Conservation (phyloP, 164 flowering plant species). For the Vitis labrusca region DNA sequence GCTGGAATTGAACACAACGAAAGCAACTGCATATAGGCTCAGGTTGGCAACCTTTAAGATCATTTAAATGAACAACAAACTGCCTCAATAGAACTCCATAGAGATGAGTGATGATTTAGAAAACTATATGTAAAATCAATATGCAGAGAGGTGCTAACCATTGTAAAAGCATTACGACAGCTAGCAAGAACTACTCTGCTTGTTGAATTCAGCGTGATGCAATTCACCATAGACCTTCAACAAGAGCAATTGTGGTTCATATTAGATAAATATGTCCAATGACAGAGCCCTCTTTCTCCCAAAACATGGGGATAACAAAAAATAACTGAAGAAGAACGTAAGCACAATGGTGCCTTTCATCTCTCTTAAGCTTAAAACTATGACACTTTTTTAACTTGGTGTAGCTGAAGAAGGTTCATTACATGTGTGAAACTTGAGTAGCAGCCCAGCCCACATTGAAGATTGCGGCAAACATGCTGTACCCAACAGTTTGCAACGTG, state of each 20-base stretch:
- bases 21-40: conserved; percentile 79
- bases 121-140: background rate
- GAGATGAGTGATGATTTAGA: background rate
- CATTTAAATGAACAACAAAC: conserved; percentile 7
- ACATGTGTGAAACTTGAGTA: conserved; percentile 97
- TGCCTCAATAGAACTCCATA: background rate
- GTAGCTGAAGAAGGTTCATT: conserved; percentile 24
- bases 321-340: background rate
- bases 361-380: background rate
- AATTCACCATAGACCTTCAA: conserved; percentile 94
- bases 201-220: conserved; percentile 82
- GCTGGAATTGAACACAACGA: conserved; percentile 50
- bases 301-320: background rate
- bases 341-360: background rate
- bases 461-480: conserved; percentile 82
- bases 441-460: conserved; percentile 98
- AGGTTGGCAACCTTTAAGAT: conserved; percentile 81
- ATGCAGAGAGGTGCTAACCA: conserved; percentile 48
- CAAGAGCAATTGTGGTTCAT: conserved; percentile 8
- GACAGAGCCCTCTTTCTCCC: background rate
- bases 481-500: conserved; percentile 64
- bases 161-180: conserved; percentile 94
- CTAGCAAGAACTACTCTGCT: conserved; percentile 88
- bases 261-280: background rate
- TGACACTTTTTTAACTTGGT: background rate